A percentile compares a stretch with the other conserved stretches of the same genome.
These are phyloP conservation scores for Plasmodium billcollinsi DNA, from an alignment of 169 alveolate species.

Conservation along the genomic window DNA sequence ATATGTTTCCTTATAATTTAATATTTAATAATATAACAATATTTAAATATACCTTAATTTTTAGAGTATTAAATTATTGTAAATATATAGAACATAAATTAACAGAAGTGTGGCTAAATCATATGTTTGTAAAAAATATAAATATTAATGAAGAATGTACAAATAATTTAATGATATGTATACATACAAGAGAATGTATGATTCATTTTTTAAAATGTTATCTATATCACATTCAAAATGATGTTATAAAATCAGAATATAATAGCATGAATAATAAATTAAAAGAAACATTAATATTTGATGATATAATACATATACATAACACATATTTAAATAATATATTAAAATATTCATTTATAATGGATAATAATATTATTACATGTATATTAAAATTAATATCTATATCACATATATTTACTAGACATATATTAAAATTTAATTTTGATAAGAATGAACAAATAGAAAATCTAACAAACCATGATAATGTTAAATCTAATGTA, in stretches of 20 bases:
- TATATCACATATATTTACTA: constrained; percentile 77
- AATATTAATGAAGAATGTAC: constrained; percentile 78
- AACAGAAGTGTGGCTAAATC: constrained; percentile 78
- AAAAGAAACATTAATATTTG: constrained; percentile 69
- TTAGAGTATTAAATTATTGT: constrained; percentile 78
- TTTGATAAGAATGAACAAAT: constrained; percentile 60
- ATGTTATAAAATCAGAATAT: constrained; percentile 78
- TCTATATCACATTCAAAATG: constrained; percentile 76
- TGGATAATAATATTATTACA: constrained; percentile 70
- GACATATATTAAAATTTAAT: constrained; percentile 78
- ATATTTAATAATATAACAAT: constrained; percentile 77
- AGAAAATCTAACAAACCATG: constrained; percentile 15
- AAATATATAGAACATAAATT: constrained; percentile 80
- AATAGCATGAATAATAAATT: constrained; percentile 48
- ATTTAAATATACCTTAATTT: constrained; percentile 78
- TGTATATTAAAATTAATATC: constrained; percentile 75
- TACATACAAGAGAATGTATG: constrained; percentile 82
- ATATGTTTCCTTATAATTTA: constrained; percentile 77
- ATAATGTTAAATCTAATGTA: background rate
- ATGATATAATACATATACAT: constrained; percentile 73
- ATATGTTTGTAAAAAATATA: constrained; percentile 80
- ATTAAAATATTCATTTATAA: constrained; percentile 67
- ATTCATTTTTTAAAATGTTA: constrained; percentile 76
- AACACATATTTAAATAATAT: constrained; percentile 77
- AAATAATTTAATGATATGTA: constrained; percentile 78